Evolutionary conservation across 495 filamentous ascomycete genomes (phyloP), one percentile per base, ranked within the genome.

Genomic region (Neohortaea acidophila): DNA sequence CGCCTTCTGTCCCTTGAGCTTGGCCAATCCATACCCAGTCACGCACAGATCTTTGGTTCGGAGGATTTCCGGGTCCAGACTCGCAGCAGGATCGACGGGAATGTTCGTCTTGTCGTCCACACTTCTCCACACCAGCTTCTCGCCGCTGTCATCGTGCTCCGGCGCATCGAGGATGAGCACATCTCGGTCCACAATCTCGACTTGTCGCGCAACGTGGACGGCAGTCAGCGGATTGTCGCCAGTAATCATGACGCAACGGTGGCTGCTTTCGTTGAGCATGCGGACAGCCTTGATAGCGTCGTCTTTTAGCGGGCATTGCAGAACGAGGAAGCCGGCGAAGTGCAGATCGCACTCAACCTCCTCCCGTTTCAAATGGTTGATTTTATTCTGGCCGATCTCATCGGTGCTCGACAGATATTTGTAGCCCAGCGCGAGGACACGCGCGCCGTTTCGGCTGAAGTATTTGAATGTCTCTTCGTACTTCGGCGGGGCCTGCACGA

Each of bases 391-490:
- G 26, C 81, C 79, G 35, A 94, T 61, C 50, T 99, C 91, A 5
- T 70, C 59, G 24, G 92, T 85, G 1, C 64, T 58, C 6, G 83
- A 74, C 9, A 99, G 69, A 50, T 86, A 82, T 60, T 91, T 93
- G 65, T 91, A 96, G 14, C 78, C 91, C 10, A 99, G 75, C 34
- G 89, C 82, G 24, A 99, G 68, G 10, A 99, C 89, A 60, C 89
- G 76, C 36, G 83, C 84, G 49, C 89, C 89, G 44, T 86, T 89
- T 41, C 89, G 75, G 38, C 87, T 96, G 56, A 94, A 99, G 60
- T 93, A 77, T 58, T 96, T 99, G 70, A 72, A 99, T 0, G 91
- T 96, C 59, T 99, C 91, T 54, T 99, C 89, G 54, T 99, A 99
- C 52, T 91, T 70, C 11, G 75, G 68, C 21, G 89, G 89, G 1